These are phyloP conservation scores for Acanthamoeba lenticulata DNA, from an alignment of 208 protist species.

Conservation along the genomic window DNA sequence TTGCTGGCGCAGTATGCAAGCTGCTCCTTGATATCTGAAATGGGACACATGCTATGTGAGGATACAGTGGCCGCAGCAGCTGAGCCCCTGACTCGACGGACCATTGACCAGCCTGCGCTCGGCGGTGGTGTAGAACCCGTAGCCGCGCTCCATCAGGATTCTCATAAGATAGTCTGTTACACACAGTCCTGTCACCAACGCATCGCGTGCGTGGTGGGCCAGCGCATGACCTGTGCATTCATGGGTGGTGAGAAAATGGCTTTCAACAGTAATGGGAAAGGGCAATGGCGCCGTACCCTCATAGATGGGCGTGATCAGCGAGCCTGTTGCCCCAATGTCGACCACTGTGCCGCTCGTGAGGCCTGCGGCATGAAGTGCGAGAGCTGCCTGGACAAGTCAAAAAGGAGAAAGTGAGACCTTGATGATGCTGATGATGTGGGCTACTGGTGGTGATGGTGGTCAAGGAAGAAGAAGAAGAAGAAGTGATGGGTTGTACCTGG, in stretches of 20 bases:
- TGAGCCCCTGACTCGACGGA: too few relatives aligned
- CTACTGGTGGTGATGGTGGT: too few relatives aligned
- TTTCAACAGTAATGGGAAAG: not conserved
- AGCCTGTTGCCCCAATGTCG: not conserved
- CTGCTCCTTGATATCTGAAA: too few relatives aligned
- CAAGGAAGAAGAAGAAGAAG: not conserved
- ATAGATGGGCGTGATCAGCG: not conserved
- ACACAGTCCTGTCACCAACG: slow-evolving; percentile 80
- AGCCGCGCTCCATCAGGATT: slow-evolving; percentile 76
- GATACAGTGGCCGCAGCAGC: not conserved
- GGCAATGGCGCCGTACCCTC: not conserved
- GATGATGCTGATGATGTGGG: not conserved
- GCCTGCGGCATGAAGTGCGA: not conserved
- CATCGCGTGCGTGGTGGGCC: not conserved
- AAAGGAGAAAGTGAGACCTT: not conserved
- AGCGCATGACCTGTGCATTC: not conserved
- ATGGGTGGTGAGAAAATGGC: not conserved
- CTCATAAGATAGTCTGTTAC: slow-evolving; percentile 78
- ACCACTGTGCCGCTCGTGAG: not conserved
- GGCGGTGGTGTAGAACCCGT: slow-evolving; percentile 95
- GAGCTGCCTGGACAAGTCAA: not conserved
- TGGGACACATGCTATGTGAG: not conserved
- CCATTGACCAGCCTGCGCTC: slow-evolving; percentile 96
- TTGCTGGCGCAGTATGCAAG: too few relatives aligned
- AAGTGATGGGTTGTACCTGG: not conserved